Percentiles rank a stretch among this genome's conserved stretches.
Conservation (phyloP, 208 protist genomes). For the Trypanosoma avium region DNA sequence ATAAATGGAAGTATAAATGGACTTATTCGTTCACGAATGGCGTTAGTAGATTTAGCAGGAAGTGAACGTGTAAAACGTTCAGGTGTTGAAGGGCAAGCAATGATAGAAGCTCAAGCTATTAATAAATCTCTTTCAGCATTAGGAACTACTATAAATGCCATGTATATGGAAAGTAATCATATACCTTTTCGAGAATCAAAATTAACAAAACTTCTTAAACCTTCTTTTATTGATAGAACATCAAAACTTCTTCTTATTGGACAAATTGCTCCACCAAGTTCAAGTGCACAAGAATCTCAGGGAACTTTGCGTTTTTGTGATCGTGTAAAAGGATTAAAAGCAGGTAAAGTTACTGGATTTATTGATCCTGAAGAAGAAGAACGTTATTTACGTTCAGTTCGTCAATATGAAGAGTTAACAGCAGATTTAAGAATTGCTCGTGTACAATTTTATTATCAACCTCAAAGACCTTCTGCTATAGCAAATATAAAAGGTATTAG, state of each 20-base stretch:
- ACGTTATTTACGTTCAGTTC: conserved; percentile 50
- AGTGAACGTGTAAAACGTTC: conserved; percentile 92
- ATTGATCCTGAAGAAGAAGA: conserved; percentile 59
- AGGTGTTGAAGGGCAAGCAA: conserved; percentile 72
- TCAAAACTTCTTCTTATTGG: conserved; percentile 85
- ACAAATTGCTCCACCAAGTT: conserved; percentile 64
- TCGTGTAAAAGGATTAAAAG: conserved; percentile 84
- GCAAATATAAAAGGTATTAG: conserved; percentile 40
- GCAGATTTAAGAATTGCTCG: conserved; percentile 78
- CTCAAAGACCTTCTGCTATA: conserved; percentile 31
- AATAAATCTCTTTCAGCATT: conserved; percentile 89
- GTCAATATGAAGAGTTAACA: conserved; percentile 61
- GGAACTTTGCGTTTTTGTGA: conserved; percentile 89
- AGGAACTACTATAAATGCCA: conserved; percentile 84
- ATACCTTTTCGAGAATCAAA: conserved; percentile 92
- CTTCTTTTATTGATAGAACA: conserved; percentile 56
- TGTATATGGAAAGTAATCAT: conserved; percentile 72
- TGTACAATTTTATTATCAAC: conserved; percentile 57
- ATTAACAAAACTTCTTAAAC: conserved; percentile 92
- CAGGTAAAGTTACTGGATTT: conserved; percentile 48
- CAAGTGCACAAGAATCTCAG: conserved; percentile 68
- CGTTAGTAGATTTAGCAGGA: conserved; percentile 96
- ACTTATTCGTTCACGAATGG: conserved; percentile 90
- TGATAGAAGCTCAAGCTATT: conserved; percentile 92
- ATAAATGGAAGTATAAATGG: conserved; percentile 50